Percentiles rank a stretch among this genome's conserved stretches.
phyloP scores from a whole-genome alignment of 2,329 filamentous ascomycete genomes.

The Claviceps digitariae region DNA sequence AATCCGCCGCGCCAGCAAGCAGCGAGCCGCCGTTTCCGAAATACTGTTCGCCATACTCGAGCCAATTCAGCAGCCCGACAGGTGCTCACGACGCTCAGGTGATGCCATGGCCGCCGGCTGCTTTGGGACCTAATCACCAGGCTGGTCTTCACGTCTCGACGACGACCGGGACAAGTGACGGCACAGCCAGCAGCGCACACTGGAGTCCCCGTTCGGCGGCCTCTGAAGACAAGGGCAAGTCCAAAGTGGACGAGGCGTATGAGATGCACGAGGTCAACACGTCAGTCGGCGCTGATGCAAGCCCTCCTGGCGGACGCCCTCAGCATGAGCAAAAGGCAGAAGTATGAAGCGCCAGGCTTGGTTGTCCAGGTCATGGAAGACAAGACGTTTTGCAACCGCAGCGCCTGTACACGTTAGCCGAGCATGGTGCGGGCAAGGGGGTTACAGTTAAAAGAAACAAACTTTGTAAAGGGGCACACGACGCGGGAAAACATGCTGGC shows the following conservation, averaged over 20 bases:
- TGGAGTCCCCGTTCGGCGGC: not conserved
- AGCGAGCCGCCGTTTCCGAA: slow-evolving; percentile 25
- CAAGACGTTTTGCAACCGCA: no score
- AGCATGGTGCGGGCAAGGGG: no score
- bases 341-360: not conserved
- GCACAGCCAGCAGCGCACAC: not conserved
- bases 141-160: slow-evolving; percentile 8
- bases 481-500: not conserved
- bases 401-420: no score
- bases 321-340: not conserved
- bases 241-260: slow-evolving; percentile 25
- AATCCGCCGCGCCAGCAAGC: slow-evolving; percentile 33
- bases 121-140: slow-evolving; percentile 7
- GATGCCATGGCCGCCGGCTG: slow-evolving; percentile 23
- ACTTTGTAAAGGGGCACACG: no score
- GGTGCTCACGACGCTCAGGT: slow-evolving; percentile 25
- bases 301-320: not conserved
- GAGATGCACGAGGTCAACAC: slow-evolving; percentile 30
- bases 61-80: slow-evolving; percentile 45
- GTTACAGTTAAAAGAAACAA: no score
- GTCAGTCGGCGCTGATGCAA: slow-evolving; percentile 11
- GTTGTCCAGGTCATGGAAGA: no score
- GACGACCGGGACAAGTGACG: not conserved
- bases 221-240: slow-evolving; percentile 28
- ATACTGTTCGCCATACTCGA: slow-evolving; percentile 47